Evolutionary conservation across 306 rosid species (phyloP).

Genomic region (Elaeagnus macrophylla): DNA sequence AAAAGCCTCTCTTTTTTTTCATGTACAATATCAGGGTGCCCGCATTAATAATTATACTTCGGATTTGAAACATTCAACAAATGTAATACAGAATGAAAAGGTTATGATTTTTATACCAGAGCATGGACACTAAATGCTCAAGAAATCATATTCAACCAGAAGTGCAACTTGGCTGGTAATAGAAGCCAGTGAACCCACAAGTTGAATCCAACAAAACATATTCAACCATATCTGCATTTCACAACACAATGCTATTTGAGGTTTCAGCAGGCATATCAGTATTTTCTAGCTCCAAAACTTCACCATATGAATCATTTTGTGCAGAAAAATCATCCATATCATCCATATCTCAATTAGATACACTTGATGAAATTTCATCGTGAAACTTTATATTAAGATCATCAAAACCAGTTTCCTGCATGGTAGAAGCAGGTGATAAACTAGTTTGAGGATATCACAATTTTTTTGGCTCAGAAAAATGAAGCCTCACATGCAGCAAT

Average conservation of each 20-base stretch:
- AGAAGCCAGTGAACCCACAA: slow-evolving; percentile 71
- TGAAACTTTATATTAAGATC: slow-evolving; percentile 69
- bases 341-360: slow-evolving; percentile 87
- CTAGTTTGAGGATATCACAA: slow-evolving; percentile 40
- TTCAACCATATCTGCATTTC: slow-evolving; percentile 99
- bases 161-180: slow-evolving; percentile 87
- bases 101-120: slow-evolving; percentile 93
- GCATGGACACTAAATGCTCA: slow-evolving; percentile 98
- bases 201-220: slow-evolving; percentile 98
- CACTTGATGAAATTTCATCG: slow-evolving; percentile 76
- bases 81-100: slow-evolving; percentile 64
- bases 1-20: too few relatives aligned
- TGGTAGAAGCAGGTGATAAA: slow-evolving; percentile 47
- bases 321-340: slow-evolving; percentile 85
- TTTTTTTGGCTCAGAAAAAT: slow-evolving; percentile 91
- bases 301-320: slow-evolving; percentile 83
- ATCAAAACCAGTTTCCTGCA: slow-evolving; percentile 61
- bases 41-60: slow-evolving; percentile 45
- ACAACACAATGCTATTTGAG: slow-evolving; percentile 91
- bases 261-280: slow-evolving; percentile 70
- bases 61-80: slow-evolving; percentile 77
- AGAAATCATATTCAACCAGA: slow-evolving; percentile 87
- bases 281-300: slow-evolving; percentile 85
- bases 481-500: slow-evolving; percentile 99
- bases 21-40: too few relatives aligned